Conservation (phyloP, 192 early-diverging fungal genomes). For the Dispira parvispora region DNA sequence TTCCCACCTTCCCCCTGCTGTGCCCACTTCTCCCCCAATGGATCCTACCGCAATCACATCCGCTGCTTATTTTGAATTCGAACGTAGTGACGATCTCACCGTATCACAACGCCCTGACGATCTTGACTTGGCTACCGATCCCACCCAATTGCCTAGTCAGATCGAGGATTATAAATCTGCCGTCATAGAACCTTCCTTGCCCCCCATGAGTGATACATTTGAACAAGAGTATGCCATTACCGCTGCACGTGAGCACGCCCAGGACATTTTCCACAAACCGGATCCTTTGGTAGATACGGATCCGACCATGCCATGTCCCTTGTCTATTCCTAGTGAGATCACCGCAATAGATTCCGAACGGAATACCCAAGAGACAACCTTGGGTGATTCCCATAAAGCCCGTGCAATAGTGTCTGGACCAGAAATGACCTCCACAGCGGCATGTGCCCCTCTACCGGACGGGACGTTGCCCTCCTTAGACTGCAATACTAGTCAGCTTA, state of each 20-base stretch:
- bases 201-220: slow-evolving; percentile 6
- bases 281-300: neutral
- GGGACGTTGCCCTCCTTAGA: neutral
- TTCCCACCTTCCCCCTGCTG: neutral
- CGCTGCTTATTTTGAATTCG: neutral
- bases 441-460: neutral
- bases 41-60: neutral
- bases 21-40: neutral
- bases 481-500: no score
- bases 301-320: neutral
- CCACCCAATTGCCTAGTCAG: no score
- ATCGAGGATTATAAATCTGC: no score
- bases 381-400: neutral
- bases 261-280: slow-evolving; percentile 4
- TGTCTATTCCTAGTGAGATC: neutral
- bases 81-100: neutral
- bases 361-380: neutral
- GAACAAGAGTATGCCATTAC: slow-evolving; percentile 6
- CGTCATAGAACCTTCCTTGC: neutral
- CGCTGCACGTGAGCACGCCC: slow-evolving; percentile 7
- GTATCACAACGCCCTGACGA: neutral
- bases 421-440: neutral
- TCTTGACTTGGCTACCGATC: neutral
- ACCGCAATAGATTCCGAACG: neutral
- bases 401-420: neutral